Evolutionary conservation across 768 basidiomycete genomes (phyloP), one percentile per base, ranked within the genome.

Genomic region (Naganishia vaughanmartiniae): DNA sequence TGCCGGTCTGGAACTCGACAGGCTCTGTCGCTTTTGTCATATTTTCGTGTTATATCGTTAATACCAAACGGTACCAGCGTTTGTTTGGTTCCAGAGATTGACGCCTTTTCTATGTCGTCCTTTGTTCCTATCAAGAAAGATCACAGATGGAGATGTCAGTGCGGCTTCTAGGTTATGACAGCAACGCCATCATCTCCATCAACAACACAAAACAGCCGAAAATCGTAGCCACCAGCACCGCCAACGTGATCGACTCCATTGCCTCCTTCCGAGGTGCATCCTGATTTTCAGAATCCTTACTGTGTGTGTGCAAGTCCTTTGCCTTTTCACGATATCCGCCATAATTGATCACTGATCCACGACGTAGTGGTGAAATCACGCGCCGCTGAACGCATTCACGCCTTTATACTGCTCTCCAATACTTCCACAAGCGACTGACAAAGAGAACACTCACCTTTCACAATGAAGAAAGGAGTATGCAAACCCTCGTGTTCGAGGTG

Each of bases 1-100:
- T 63, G 5, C 24, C 42, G n/a, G 14, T n/a, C 39, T 26, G 60
- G 17, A 17, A 7, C 14, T 28, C 36, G 24, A 28, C 28, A 24
- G 36, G 24, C 31, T 63, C 60, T n/a, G 42, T 28, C 39, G 42
- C 42, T 42, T 63, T 42, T 17, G 60, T 63, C 60, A 63, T 63
- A 26, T 45, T 36, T 63, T 34, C n/a, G 24, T 39, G 34, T 28
- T 36, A 33, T 33, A 9, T 33, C 10, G 57, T 34, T 21, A 15
- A 42, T 42, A 15, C 36, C 34, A 12, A 26, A 28, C 24, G 3
- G 9, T 31, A 11, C 7, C n/a, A 34, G 34, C 21, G 6, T 6
- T 11, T 33, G 54, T 3, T 21, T 34, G 30, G 15, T 33, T 3
- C 19, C n/a, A n/a, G 17, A 31, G 54, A 31, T 36, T 45, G 24